Conservation (phyloP, 805 yeast genomes). For the Pichia californica region DNA sequence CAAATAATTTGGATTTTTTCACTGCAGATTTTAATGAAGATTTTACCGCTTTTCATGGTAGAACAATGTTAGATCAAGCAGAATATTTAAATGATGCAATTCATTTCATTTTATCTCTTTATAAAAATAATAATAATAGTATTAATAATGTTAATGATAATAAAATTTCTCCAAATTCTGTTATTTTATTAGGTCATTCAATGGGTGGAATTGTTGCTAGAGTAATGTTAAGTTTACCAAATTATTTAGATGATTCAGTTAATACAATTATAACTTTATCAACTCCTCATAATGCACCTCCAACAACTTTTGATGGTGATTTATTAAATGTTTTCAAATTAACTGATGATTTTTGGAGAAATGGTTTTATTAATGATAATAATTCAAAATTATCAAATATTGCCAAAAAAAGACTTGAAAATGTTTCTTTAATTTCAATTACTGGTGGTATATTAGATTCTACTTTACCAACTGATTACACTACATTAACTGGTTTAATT, state of each 20-base stretch:
- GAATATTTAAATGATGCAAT: slow-evolving; percentile 89
- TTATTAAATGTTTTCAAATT: slow-evolving; percentile 66
- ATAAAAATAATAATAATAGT: slow-evolving; percentile 28
- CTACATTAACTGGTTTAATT: slow-evolving; percentile 62
- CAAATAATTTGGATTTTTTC: slow-evolving; percentile 68
- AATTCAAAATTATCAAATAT: slow-evolving; percentile 18
- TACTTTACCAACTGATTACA: slow-evolving; percentile 85
- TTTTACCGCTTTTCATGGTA: slow-evolving; percentile 92
- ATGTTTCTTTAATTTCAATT: slow-evolving; percentile 71
- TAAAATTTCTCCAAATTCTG: slow-evolving; percentile 41
- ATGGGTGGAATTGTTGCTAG: slow-evolving; percentile 98
- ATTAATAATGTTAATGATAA: slow-evolving; percentile 6
- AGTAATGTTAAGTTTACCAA: slow-evolving; percentile 72
- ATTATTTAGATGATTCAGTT: slow-evolving; percentile 63
- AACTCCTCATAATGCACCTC: slow-evolving; percentile 89
- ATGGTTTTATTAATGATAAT: slow-evolving; percentile 37
- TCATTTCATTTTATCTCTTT: slow-evolving; percentile 63
- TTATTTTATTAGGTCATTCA: slow-evolving; percentile 81
- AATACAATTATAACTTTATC: slow-evolving; percentile 82
- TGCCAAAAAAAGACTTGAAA: slow-evolving; percentile 41
- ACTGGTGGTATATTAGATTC: slow-evolving; percentile 83
- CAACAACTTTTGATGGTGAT: slow-evolving; percentile 90
- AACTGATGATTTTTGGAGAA: slow-evolving; percentile 75
- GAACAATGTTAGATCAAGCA: slow-evolving; percentile 89
- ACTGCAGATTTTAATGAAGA: slow-evolving; percentile 94